phyloP scores from a whole-genome alignment of 495 filamentous ascomycete genomes.

The Aspergillus campestris region DNA sequence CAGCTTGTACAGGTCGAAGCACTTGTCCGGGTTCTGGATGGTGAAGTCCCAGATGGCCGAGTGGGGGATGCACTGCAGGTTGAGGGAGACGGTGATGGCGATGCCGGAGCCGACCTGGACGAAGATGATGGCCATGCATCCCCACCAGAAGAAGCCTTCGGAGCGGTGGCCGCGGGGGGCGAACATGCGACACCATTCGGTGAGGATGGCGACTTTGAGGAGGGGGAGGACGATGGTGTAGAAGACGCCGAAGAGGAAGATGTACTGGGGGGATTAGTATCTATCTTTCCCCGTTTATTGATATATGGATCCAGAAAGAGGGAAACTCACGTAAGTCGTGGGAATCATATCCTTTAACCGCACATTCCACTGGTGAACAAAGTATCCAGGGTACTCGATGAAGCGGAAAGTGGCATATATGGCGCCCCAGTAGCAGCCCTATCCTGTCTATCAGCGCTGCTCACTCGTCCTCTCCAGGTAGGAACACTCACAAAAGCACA shows the following conservation, averaged over 20 bases:
- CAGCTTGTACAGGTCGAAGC: slow-evolving; percentile 4
- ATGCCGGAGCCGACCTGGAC: neutral
- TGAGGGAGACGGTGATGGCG: neutral
- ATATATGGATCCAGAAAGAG: neutral
- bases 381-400: slow-evolving; percentile 12
- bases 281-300: neutral
- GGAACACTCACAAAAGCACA: neutral
- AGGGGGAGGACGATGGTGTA: slow-evolving; percentile 11
- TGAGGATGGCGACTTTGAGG: slow-evolving; percentile 15
- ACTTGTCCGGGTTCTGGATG: neutral
- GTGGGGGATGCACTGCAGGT: slow-evolving; percentile 7
- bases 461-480: too few relatives aligned
- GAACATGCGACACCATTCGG: slow-evolving; percentile 20
- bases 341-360: slow-evolving; percentile 9
- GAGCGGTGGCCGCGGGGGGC: slow-evolving; percentile 1
- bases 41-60: slow-evolving; percentile 5
- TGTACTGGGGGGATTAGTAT: neutral
- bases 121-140: neutral
- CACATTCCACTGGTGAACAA: slow-evolving; percentile 18
- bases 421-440: slow-evolving; percentile 12
- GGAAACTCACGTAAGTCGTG: slow-evolving; percentile 9
- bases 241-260: slow-evolving; percentile 2
- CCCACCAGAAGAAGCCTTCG: slow-evolving; percentile 4
- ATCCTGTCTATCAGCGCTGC: neutral
- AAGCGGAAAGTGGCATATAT: slow-evolving; percentile 8